Conservation (phyloP, 139 green algal species). For the Micractinium sp. region DNA sequence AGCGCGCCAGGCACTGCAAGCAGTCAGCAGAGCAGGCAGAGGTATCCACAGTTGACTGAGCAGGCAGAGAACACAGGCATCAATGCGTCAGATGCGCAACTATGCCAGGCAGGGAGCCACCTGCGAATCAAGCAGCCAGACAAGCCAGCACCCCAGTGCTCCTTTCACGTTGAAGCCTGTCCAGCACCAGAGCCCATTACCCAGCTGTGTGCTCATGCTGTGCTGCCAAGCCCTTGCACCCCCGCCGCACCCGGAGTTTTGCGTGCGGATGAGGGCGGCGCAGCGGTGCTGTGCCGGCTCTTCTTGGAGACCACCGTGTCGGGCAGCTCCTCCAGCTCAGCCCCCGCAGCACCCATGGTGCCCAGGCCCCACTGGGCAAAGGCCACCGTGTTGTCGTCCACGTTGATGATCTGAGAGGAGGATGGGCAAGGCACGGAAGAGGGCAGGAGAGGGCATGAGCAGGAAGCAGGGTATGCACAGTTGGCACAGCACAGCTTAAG, state of each 20-base stretch:
- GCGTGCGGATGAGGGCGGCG: background rate
- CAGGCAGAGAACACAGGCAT: background rate
- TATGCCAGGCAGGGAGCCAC: background rate
- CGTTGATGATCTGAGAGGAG: slow-evolving; percentile 34
- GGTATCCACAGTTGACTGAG: background rate
- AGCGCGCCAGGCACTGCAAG: slow-evolving; percentile 24
- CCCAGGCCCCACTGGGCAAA: slow-evolving; percentile 56
- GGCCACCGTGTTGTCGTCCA: slow-evolving; percentile 56
- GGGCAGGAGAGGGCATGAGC: background rate
- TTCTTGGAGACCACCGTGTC: slow-evolving; percentile 38
- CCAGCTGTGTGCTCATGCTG: background rate
- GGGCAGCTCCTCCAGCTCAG: slow-evolving; percentile 27
- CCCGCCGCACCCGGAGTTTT: slow-evolving; percentile 13
- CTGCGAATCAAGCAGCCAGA: background rate
- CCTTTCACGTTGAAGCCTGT: background rate
- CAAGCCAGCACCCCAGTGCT: no score
- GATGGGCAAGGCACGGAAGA: background rate
- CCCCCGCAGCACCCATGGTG: background rate
- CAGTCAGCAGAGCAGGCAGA: background rate
- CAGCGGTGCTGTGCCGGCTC: background rate
- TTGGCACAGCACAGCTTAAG: no score
- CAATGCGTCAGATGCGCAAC: background rate
- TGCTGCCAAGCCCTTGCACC: background rate
- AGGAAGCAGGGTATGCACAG: no score
- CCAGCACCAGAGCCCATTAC: no score